phyloP scores from a whole-genome alignment of 495 filamentous ascomycete genomes.

The Paragyromitra xinjiangensis region DNA sequence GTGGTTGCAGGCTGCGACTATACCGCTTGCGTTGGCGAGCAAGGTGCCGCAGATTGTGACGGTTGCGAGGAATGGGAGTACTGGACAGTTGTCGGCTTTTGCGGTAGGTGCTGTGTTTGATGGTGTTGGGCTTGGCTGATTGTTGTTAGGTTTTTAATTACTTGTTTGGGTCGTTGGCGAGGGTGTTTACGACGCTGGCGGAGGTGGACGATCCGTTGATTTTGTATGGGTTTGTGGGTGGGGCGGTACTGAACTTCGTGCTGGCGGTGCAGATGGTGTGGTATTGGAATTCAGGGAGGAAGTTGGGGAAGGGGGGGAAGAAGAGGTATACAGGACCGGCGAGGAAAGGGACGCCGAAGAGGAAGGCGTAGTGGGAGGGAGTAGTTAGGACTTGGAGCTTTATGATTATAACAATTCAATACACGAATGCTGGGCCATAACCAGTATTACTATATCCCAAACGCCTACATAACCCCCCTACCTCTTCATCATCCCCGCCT shows the following conservation, averaged over 20 bases:
- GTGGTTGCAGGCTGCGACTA: slow-evolving; percentile 84
- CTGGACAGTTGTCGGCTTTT: slow-evolving; percentile 94
- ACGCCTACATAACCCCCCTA: background rate
- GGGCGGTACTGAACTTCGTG: slow-evolving; percentile 84
- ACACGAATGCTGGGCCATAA: background rate
- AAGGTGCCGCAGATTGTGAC: slow-evolving; percentile 91
- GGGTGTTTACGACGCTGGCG: slow-evolving; percentile 96
- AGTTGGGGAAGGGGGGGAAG: slow-evolving; percentile 41
- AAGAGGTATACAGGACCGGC: slow-evolving; percentile 44
- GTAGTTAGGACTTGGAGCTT: background rate
- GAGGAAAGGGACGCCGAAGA: slow-evolving; percentile 60
- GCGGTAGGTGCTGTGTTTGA: slow-evolving; percentile 69
- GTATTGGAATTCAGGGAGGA: slow-evolving; percentile 78
- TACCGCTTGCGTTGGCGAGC: slow-evolving; percentile 80
- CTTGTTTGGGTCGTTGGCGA: slow-evolving; percentile 85
- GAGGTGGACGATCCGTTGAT: slow-evolving; percentile 96
- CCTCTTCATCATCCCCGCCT: slow-evolving; percentile 43
- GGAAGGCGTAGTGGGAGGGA: slow-evolving; percentile 29
- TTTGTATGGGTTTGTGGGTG: slow-evolving; percentile 89
- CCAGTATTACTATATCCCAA: background rate
- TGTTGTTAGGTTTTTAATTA: slow-evolving; percentile 90
- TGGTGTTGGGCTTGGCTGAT: background rate
- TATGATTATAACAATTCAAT: background rate
- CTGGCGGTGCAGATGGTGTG: slow-evolving; percentile 91
- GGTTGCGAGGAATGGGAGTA: slow-evolving; percentile 83